Evolutionary conservation across 352 stramenopile genomes (phyloP), one percentile per base, ranked within the genome.

Genomic region (Globisporangium alternatum): DNA sequence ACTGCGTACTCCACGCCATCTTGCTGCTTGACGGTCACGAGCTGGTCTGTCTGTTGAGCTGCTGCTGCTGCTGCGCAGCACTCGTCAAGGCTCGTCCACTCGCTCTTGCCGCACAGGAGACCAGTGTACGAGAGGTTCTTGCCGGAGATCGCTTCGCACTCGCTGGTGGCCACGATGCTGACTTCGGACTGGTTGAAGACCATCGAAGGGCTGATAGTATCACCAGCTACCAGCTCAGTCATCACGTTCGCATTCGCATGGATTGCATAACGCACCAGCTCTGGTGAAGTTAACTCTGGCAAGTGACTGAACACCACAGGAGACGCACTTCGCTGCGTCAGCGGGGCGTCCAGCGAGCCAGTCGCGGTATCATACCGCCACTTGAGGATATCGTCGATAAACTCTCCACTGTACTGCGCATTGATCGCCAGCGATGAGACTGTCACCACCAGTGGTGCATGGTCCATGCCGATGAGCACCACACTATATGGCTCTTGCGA

Each of bases 21-120:
- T 41, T 15, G 35, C 30, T 44, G 43, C 17, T 62, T 35, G 41
- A 44, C 17, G 12, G 43, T 62, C 28, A 62, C 30, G 30, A 62
- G 56, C 19, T 31, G 28, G 5, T n/a, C 17, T 12, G 8, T 8
- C 17, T 12, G 2, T 30, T n/a, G 7, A 35, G 9, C 47, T 17
- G 17, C 19, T n/a, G 19, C 47, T 25, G 8, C 25, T 22, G 17
- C 41, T 2, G 15, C 33, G 0, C 13, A 7, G 19, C 56, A 62
- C 30, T 37, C 56, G 10, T 22, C 30, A 9, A 28, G 3, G 21
- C 43, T 62, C 19, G n/a, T 1, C 25, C 19, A 55, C 9, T 21
- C 43, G 12, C 37, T 55, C 43, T 33, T 62, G 28, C 43, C 30
- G 3, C 56, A 62, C 10, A 55, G 30, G 4, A 28, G 10, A 17